A percentile compares a stretch with the other conserved stretches of the same genome.
Conservation (phyloP, 225 moss, liverwort and hornwort genomes). For the Sphagnum contortum region DNA sequence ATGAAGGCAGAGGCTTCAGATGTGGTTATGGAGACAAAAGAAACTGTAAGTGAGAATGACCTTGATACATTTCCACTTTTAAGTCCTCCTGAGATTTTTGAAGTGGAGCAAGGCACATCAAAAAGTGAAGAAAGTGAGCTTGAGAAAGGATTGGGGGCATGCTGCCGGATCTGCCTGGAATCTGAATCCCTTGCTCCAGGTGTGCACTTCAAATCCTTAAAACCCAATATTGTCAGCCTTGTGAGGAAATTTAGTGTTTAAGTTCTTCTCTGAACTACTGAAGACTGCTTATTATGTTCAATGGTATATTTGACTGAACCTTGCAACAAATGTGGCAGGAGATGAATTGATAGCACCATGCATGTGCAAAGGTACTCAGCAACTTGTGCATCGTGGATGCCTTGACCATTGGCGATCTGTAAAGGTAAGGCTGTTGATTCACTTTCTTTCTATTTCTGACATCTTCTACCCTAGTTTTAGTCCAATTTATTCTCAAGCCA, state of each 20-base stretch:
- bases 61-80: conserved; percentile 21
- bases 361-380: conserved; percentile 34
- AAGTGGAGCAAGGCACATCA: conserved; percentile 14
- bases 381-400: conserved; percentile 30
- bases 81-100: conserved; percentile 18
- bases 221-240: no score
- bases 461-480: not conserved
- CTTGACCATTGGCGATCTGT: conserved; percentile 37
- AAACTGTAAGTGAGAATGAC: conserved; percentile 12
- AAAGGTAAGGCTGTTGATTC: conserved; percentile 8
- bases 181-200: conserved; percentile 16
- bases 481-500: no score
- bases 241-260: no score
- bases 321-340: conserved; percentile 8
- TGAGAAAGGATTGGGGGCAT: conserved; percentile 16
- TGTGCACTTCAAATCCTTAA: conserved; percentile 1
- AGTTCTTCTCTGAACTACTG: no score
- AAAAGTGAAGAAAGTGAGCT: conserved; percentile 12
- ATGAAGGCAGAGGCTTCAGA: conserved; percentile 28
- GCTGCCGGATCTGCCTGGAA: conserved; percentile 38
- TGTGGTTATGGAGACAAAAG: conserved; percentile 17
- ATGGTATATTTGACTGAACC: no score
- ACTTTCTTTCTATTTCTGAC: not conserved
- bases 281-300: no score
- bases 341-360: conserved; percentile 31